phyloP scores from a whole-genome alignment of 139 green algal genomes.

The Chlamydomonas incerta region DNA sequence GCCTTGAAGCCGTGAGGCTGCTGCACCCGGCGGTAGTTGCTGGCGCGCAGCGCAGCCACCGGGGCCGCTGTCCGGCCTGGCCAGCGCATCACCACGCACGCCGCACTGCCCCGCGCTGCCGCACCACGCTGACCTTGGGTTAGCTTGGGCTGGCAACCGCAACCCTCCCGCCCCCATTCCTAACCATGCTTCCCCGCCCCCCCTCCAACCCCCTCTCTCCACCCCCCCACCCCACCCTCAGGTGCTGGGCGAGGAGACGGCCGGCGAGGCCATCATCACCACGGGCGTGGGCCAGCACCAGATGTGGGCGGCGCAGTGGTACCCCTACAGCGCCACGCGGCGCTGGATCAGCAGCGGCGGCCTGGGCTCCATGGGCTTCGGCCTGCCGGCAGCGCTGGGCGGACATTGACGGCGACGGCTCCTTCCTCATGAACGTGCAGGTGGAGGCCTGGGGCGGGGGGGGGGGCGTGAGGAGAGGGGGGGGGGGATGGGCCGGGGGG shows the following conservation, averaged over 20 bases:
- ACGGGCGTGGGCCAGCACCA: slow-evolving; percentile 99
- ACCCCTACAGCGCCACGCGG: slow-evolving; percentile 84
- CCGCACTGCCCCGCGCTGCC: too few relatives aligned
- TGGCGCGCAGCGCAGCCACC: too few relatives aligned
- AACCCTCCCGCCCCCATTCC: too few relatives aligned
- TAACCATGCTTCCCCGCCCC: too few relatives aligned
- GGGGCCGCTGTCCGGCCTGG: too few relatives aligned
- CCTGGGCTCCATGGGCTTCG: slow-evolving; percentile 99
- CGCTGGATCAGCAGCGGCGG: slow-evolving; percentile 82
- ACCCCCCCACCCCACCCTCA: too few relatives aligned
- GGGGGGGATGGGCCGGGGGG: neutral
- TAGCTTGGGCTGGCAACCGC: too few relatives aligned
- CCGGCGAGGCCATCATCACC: slow-evolving; percentile 96
- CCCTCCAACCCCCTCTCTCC: too few relatives aligned
- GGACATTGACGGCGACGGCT: slow-evolving; percentile 98
- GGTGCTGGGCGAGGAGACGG: slow-evolving; percentile 93
- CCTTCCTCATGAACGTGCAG: slow-evolving; percentile 98
- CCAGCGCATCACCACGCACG: too few relatives aligned
- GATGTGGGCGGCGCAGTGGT: slow-evolving; percentile 99
- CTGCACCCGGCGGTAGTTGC: too few relatives aligned
- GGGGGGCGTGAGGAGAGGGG: neutral
- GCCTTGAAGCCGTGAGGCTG: too few relatives aligned
- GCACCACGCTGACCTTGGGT: too few relatives aligned
- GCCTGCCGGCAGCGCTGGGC: slow-evolving; percentile 94
- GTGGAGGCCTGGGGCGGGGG: slow-evolving; percentile 39